A percentile compares a stretch with the other conserved stretches of the same genome.
Evolutionary conservation across 2,329 filamentous ascomycete species (phyloP).

Genomic region (Hymenoscyphus occultus): DNA sequence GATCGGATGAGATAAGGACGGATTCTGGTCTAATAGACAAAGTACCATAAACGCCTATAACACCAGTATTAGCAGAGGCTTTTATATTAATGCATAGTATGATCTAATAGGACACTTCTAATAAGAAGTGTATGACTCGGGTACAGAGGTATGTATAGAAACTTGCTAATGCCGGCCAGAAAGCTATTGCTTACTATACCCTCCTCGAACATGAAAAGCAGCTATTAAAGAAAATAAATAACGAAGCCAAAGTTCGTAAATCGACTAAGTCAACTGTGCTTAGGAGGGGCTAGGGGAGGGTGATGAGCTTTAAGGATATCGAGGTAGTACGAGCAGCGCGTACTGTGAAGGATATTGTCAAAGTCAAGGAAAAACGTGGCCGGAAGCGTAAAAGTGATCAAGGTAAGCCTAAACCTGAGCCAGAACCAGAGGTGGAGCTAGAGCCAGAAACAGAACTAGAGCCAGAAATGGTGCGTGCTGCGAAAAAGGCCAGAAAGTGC

Average conservation of each 20-base stretch:
- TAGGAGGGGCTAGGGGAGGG: too few species aligned
- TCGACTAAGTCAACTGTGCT: not conserved
- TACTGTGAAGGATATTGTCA: too few species aligned
- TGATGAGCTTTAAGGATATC: too few species aligned
- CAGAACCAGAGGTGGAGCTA: too few species aligned
- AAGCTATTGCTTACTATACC: not conserved
- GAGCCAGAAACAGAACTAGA: too few species aligned
- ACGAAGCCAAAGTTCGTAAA: not conserved
- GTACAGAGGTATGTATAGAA: not conserved
- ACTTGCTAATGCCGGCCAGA: not conserved
- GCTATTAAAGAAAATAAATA: not conserved
- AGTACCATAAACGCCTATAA: conserved; percentile 32
- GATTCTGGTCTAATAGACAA: conserved; percentile 24
- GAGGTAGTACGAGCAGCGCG: too few species aligned
- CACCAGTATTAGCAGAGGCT: conserved; percentile 29
- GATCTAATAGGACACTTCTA: conserved; percentile 26
- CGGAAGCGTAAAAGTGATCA: too few species aligned
- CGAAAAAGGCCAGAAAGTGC: not conserved
- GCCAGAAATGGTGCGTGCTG: not conserved
- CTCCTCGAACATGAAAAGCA: not conserved
- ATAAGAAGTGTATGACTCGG: not conserved
- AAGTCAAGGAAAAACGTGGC: too few species aligned
- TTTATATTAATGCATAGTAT: conserved; percentile 24
- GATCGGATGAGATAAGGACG: not conserved
- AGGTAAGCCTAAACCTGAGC: too few species aligned